Conservation (phyloP, 805 yeast species). For the Hyphopichia homilentoma region DNA sequence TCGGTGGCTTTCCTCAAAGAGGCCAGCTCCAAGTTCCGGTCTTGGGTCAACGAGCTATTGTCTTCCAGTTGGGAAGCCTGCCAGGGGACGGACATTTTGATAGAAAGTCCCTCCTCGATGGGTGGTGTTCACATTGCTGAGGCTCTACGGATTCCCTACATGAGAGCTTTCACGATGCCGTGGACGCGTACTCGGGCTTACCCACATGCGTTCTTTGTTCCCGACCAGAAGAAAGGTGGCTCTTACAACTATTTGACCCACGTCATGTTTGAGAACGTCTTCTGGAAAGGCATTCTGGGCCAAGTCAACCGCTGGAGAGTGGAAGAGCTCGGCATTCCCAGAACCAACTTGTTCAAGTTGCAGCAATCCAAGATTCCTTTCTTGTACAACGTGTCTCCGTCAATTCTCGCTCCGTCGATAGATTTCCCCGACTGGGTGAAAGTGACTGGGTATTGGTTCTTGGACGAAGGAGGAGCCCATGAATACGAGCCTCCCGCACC, state of each 20-base stretch:
- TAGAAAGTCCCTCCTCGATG: constrained; percentile 97
- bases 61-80: constrained; percentile 83
- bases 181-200: constrained; percentile 96
- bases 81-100: constrained; percentile 73
- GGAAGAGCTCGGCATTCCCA: constrained; percentile 57
- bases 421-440: constrained; percentile 95
- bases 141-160: constrained; percentile 82
- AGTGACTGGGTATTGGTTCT: constrained; percentile 94
- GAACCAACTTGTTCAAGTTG: constrained; percentile 65
- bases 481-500: constrained; percentile 58
- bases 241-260: constrained; percentile 90
- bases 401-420: constrained; percentile 85
- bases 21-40: constrained; percentile 72
- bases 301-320: constrained; percentile 89
- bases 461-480: constrained; percentile 57
- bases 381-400: constrained; percentile 82
- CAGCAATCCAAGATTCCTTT: constrained; percentile 84
- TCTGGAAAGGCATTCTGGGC: constrained; percentile 88
- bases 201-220: constrained; percentile 94
- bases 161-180: constrained; percentile 97
- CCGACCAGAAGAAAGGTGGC: constrained; percentile 91
- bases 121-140: constrained; percentile 95
- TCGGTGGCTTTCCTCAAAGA: constrained; percentile 80
- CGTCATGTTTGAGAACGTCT: constrained; percentile 85
- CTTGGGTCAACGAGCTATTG: constrained; percentile 78